Base-by-base conservation (phyloP, 306 rosid species). In the Acacia confusa region DNA sequence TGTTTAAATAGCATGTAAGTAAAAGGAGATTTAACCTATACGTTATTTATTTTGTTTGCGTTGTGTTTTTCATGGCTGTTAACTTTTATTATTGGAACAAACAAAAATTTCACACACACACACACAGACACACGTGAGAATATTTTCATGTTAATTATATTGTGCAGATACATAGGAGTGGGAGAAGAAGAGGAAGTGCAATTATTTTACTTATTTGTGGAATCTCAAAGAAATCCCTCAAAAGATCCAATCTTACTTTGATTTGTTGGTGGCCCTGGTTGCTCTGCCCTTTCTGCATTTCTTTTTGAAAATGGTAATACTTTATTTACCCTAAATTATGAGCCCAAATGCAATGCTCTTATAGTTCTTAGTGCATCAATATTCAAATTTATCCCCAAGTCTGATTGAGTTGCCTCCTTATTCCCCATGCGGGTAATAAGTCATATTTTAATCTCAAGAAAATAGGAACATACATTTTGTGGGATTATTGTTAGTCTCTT, bases 231-330 rank as follows among this genome's bases (percentile, higher is more conserved):
- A 32, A 81, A 68, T 48, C 82, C 87, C 5, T 43, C 25, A 3
- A 40, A 24, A 52, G 85, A 84, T 64, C 85, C 85, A 36, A 27
- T 84, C n/a, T 22, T 84, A 40, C 72, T 81, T 43, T 84, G 87
- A 84, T 58, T 80, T 0, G 70, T 72, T 50, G 87, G 84, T 20
- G 84, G 87, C 70, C 87, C 87, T 13, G 87, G 87, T 43, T 84
- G 84, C 66, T 80, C 84, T 41, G 84, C 22, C 0, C 55, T 84
- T 24, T 84, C 87, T 2, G 87, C 79, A 4, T 73, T 80, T 34
- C 16, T 84, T 17, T 71, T 75, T 10, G 87, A 84, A 81, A 81
- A 80, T 61, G 87, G 84, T 84, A 1, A n/a, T 25, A 1, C 2
- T 57, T 57, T 10, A 57, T 40, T 44, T 14, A 12, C 61, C 61